Evolutionary conservation across 176 grass and related monocot genomes (phyloP).

Genomic region (Ananas comosus): DNA sequence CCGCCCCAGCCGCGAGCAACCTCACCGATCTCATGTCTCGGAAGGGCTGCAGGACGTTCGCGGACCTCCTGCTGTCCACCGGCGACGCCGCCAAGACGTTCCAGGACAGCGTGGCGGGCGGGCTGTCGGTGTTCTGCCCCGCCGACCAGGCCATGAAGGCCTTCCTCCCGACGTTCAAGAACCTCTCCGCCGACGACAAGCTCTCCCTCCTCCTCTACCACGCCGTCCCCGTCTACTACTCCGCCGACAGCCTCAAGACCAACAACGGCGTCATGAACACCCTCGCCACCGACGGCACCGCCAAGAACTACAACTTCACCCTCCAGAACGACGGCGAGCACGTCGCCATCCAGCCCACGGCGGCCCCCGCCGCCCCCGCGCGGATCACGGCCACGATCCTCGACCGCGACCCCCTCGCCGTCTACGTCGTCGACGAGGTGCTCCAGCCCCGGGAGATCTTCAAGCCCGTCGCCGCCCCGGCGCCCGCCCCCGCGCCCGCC

Average conservation of each 20-base stretch:
- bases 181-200: conserved; percentile 53
- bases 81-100: conserved; percentile 41
- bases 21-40: conserved; percentile 66
- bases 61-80: conserved; percentile 36
- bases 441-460: conserved; percentile 69
- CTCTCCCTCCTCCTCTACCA: conserved; percentile 67
- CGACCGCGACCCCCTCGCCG: conserved; percentile 46
- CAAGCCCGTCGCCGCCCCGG: conserved; percentile 24
- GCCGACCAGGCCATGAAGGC: conserved; percentile 43
- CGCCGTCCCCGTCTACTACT: conserved; percentile 66
- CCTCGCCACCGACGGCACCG: conserved; percentile 68
- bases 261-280: conserved; percentile 87
- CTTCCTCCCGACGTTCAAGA: conserved; percentile 62
- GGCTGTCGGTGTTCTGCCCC: conserved; percentile 73
- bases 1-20: conserved; percentile 48
- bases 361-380: conserved; percentile 17
- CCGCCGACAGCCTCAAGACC: conserved; percentile 40
- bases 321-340: conserved; percentile 69
- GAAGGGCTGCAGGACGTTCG: conserved; percentile 80
- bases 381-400: conserved; percentile 37
- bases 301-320: conserved; percentile 63
- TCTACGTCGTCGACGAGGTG: conserved; percentile 53
- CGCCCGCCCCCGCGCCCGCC: conserved; percentile 14
- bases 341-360: conserved; percentile 46
- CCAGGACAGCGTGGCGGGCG: conserved; percentile 56